Evolutionary conservation across 306 rosid species (phyloP), one percentile per base, ranked within the genome.

Genomic region (Cicer arietinum): DNA sequence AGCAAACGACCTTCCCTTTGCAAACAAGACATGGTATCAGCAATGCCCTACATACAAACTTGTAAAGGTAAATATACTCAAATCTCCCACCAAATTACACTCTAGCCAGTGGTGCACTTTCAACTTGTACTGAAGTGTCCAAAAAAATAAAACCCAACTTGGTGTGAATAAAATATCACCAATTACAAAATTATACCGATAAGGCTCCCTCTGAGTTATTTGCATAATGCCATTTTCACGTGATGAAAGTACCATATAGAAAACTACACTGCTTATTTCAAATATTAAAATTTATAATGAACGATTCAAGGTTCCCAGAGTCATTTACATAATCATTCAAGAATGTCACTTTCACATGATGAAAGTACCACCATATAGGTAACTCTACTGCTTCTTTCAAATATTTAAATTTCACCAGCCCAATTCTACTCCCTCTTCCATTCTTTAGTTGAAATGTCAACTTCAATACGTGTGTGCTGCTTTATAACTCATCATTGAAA

Each of bases 1-100:
- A 81, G 99, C 77, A 94, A 85, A 68, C 90, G 50, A 56, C 97
- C 97, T 73, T 90, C 97, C 86, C 84, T 89, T 92, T 90, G 95
- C 88, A 94, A 84, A 79, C 86, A 83, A 14, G 87, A 89, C 90
- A 92, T 91, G 63, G 95, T 89, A 74, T 94, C 97, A 14, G 98
- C 99, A 85, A 94, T 89, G 75, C 88, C 96, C 99, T 94, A 80
- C 72, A 77, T 16, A 80, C 52, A 77, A 76, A 78, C 81, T 46
- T 77, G 76, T 22, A 70, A 76, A 71, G 67, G 74, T 75, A 60
- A 79, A 84, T 66, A 74, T 80, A 84, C 10, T 76, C 20, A 18
- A 18, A 35, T 11, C 77, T 73, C 52, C 56, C 25, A 53, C 77
- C 63, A 61, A 67, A 67, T 67, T 22, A 80, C 5, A 68, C 17